Percentiles rank a stretch among this genome's conserved stretches.
Evolutionary conservation across 1,284 basidiomycete species (phyloP).

Genomic region (Vanrija sp.): DNA sequence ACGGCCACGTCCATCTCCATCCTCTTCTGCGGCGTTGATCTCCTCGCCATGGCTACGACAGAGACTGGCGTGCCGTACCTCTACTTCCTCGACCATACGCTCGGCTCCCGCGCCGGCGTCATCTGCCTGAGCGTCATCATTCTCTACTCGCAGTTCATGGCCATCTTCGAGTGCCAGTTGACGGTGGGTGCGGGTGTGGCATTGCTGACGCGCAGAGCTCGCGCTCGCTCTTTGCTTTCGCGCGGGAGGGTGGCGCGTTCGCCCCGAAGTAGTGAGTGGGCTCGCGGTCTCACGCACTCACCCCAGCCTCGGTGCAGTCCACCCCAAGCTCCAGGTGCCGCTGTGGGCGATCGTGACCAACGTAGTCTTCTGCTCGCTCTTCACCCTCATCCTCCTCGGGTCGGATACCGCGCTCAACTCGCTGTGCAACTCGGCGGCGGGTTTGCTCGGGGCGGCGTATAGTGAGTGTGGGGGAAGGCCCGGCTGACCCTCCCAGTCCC

Average conservation of each 20-base stretch:
- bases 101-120: neutral
- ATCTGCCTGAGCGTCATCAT: constrained; percentile 2
- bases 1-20: neutral
- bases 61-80: constrained; percentile 1
- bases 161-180: constrained; percentile 3
- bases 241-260: constrained; percentile 8
- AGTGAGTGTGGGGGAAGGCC: neutral
- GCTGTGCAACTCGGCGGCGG: constrained; percentile 1
- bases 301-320: neutral
- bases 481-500: neutral
- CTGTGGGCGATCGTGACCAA: constrained; percentile 1
- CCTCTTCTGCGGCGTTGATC: neutral
- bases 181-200: neutral
- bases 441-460: neutral
- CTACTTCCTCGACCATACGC: neutral
- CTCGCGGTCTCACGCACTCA: no score
- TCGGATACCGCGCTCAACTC: constrained; percentile 5
- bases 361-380: neutral
- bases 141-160: constrained; percentile 5
- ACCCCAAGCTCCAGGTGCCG: constrained; percentile 1
- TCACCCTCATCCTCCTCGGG: constrained; percentile 3
- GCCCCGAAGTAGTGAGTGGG: neutral
- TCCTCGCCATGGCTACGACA: neutral
- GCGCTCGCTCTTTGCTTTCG: constrained; percentile 4
- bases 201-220: neutral